Conservation (phyloP, 306 rosid genomes). For the Prunus davidiana region DNA sequence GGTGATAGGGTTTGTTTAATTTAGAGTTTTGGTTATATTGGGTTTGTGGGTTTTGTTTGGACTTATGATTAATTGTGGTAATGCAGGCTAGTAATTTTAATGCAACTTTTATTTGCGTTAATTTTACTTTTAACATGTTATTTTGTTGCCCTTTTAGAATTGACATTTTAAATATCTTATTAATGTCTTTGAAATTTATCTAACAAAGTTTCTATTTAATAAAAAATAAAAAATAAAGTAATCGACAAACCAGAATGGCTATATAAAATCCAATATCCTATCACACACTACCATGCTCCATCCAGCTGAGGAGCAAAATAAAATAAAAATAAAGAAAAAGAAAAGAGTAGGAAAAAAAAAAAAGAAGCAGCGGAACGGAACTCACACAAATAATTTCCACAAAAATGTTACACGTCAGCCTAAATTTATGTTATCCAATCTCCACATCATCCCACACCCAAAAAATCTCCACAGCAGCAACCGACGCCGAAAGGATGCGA, state of each 20-base stretch:
- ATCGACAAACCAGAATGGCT: background rate
- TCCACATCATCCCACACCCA: background rate
- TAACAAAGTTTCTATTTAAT: too few species aligned
- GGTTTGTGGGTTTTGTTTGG: rapidly evolving
- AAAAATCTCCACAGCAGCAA: background rate
- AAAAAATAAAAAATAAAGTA: background rate
- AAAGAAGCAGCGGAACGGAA: too few species aligned
- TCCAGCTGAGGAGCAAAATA: too few species aligned
- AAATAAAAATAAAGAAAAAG: too few species aligned
- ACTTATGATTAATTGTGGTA: too few species aligned
- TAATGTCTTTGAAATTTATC: too few species aligned
- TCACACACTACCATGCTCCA: too few species aligned
- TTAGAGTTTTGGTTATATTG: too few species aligned
- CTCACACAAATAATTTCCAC: background rate
- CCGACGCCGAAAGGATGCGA: background rate
- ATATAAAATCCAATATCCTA: background rate
- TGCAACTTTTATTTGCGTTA: rapidly evolving
- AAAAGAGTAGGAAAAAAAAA: too few species aligned
- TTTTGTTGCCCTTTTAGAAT: rapidly evolving
- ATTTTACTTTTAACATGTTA: too few species aligned
- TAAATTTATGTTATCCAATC: background rate
- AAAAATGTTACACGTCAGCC: background rate
- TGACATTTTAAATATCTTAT: too few species aligned
- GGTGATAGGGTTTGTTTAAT: too few species aligned
- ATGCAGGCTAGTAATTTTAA: rapidly evolving